Conservation (phyloP, 2,329 filamentous ascomycete genomes). For the Cladosporium sp. region DNA sequence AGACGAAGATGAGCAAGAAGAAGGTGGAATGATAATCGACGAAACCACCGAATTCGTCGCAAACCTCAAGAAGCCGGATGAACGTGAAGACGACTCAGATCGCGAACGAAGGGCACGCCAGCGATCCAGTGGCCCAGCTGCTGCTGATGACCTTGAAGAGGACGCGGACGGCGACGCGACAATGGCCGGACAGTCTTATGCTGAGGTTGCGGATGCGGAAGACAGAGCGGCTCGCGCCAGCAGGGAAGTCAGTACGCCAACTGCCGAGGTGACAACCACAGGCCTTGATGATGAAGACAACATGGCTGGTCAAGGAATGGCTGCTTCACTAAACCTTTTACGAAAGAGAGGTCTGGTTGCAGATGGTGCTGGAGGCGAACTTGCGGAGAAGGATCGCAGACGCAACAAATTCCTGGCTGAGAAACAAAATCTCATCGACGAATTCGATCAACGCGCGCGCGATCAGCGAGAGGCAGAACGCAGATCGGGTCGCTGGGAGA, state of each 20-base stretch:
- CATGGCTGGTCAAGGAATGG: slow-evolving; percentile 70
- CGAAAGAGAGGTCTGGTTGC: slow-evolving; percentile 81
- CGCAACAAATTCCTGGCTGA: slow-evolving; percentile 78
- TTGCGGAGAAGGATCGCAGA: slow-evolving; percentile 55
- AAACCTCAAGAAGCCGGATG: slow-evolving; percentile 68
- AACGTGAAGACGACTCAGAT: slow-evolving; percentile 48
- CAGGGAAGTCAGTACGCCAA: slow-evolving; percentile 44
- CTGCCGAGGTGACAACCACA: slow-evolving; percentile 57
- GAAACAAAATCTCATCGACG: slow-evolving; percentile 72
- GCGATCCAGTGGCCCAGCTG: slow-evolving; percentile 8
- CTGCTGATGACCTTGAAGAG: slow-evolving; percentile 38
- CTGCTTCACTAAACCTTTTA: slow-evolving; percentile 77
- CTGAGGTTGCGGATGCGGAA: slow-evolving; percentile 49
- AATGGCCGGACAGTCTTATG: slow-evolving; percentile 36
- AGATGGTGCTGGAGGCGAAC: slow-evolving; percentile 56
- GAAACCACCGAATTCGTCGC: slow-evolving; percentile 95
- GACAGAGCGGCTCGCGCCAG: slow-evolving; percentile 42
- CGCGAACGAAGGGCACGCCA: slow-evolving; percentile 32
- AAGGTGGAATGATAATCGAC: slow-evolving; percentile 81
- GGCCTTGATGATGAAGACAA: slow-evolving; percentile 85
- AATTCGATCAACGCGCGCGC: slow-evolving; percentile 77
- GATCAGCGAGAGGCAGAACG: slow-evolving; percentile 87
- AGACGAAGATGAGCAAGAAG: slow-evolving; percentile 56
- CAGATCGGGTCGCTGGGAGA: slow-evolving; percentile 73
- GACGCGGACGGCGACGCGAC: slow-evolving; percentile 48